Evolutionary conservation across 2,329 filamentous ascomycete genomes (phyloP), one percentile per base, ranked within the genome.

Genomic region (Ceratocystis cubensis): DNA sequence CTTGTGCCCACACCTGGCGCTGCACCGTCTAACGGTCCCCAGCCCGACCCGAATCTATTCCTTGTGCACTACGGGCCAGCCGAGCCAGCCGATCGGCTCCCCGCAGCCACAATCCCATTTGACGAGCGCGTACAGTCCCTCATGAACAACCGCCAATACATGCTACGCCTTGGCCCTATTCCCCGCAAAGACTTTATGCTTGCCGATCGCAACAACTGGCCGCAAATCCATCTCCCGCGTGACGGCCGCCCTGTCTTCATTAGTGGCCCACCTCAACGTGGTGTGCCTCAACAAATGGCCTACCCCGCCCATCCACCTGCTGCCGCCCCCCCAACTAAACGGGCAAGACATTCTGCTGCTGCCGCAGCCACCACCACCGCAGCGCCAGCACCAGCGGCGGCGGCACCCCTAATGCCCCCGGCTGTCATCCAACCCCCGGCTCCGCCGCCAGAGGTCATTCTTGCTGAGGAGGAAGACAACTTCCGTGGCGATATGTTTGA

Each of bases 161-260:
- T 79, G 76, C 86, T 88, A 76, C 82, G 80, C 65, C 88, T 89
- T 70, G 93, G 91, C 5, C 88, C 92, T 71, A 86, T 96, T 57
- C 83, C 87, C 67, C 87, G 91, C 71, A 96, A 96, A 73, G 91
- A 96, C 72, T 97, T 97, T 73, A 95, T 96, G 87, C 81, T 97
- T 22, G 86, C 89, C 63, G 94, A 97, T 75, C 85, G 90, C 50
- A 82, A 85, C 70, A 95, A 91, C 76, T 97, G 93, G 92, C 93
- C 94, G 2, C 86, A 86, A 28, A 88, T 97, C 68, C 84, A 84
- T 57, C 84, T 89, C 69, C 88, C 88, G 0, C 77, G 79, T 68
- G 81, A 80, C n/a, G 75, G 75, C 2, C 74, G 75, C 41, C 75
- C 84, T 74, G 78, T 81, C 69, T 76, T 84, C 77, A 79, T 79